A percentile compares a stretch with the other conserved stretches of the same genome.
Conservation (phyloP, 2,329 filamentous ascomycete genomes). For the Fusarium sp. region DNA sequence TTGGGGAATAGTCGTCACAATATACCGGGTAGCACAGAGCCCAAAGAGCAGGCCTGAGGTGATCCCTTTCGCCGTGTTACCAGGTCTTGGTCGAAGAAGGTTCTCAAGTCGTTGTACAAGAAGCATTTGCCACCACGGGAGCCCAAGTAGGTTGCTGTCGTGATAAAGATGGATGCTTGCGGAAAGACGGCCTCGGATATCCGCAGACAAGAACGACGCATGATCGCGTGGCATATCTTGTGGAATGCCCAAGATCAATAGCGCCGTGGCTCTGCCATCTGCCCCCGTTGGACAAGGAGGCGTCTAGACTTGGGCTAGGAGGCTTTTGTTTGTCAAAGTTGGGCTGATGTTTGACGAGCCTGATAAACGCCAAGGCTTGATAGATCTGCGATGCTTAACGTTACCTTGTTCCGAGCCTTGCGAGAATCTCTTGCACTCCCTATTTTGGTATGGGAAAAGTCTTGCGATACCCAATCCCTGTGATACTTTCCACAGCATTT, state of each 20-base stretch:
- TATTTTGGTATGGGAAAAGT: not conserved
- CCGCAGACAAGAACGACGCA: not conserved
- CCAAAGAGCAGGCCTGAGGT: not conserved
- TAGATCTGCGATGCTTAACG: not conserved
- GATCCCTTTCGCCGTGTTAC: no score
- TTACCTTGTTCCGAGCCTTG: not conserved
- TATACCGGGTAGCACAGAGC: not conserved
- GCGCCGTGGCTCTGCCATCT: not conserved
- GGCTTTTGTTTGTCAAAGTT: not conserved
- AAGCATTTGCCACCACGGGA: not conserved
- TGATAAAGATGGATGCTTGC: slow-evolving; percentile 25
- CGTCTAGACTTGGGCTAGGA: not conserved
- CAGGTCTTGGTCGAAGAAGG: not conserved
- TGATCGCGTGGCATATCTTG: slow-evolving; percentile 13
- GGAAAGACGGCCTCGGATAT: slow-evolving; percentile 3
- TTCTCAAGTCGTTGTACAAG: not conserved
- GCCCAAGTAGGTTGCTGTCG: not conserved
- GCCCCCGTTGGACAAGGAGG: slow-evolving; percentile 10
- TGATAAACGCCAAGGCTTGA: not conserved
- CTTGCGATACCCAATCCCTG: not conserved
- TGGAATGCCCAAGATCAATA: slow-evolving; percentile 19
- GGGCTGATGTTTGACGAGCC: not conserved
- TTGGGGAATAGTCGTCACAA: not conserved
- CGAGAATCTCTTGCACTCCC: not conserved
- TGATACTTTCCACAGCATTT: slow-evolving; percentile 4